Evolutionary conservation across 208 protist genomes (phyloP).

Genomic region (Crithidia thermophila): DNA sequence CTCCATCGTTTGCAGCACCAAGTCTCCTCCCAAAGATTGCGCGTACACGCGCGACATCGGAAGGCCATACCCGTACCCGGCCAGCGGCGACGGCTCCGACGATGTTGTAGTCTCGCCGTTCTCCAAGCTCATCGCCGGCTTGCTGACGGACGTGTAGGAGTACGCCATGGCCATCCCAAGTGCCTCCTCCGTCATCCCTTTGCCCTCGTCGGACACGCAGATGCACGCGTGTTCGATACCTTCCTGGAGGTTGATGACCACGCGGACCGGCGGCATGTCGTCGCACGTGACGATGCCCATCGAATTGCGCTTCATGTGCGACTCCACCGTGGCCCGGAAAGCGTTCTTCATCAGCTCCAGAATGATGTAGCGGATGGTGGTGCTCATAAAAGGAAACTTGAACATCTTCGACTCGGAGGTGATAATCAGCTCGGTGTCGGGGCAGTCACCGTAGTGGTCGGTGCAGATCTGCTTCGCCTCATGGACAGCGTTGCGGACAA

Average conservation of each 20-base stretch:
- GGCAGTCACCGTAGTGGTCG: constrained; percentile 88
- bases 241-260: constrained; percentile 78
- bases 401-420: constrained; percentile 63
- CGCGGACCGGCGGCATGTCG: constrained; percentile 80
- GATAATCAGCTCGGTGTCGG: constrained; percentile 83
- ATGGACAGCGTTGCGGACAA: constrained; percentile 83
- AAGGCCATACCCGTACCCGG: constrained; percentile 95
- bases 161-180: constrained; percentile 92
- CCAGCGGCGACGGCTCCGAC: constrained; percentile 65
- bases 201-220: constrained; percentile 82
- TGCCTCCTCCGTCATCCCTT: constrained; percentile 77
- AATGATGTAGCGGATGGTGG: constrained; percentile 95
- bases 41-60: constrained; percentile 94
- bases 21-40: constrained; percentile 93
- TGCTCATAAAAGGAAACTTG: constrained; percentile 92
- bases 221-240: constrained; percentile 82
- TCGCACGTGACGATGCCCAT: constrained; percentile 71
- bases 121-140: constrained; percentile 46
- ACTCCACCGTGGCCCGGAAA: constrained; percentile 89
- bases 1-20: constrained; percentile 94
- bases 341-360: constrained; percentile 96
- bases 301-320: constrained; percentile 76
- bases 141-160: constrained; percentile 92
- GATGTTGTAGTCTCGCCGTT: constrained; percentile 20
- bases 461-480: constrained; percentile 92